Evolutionary conservation across 2,329 filamentous ascomycete species (phyloP).

Genomic region (Colletotrichum cordylinicola): DNA sequence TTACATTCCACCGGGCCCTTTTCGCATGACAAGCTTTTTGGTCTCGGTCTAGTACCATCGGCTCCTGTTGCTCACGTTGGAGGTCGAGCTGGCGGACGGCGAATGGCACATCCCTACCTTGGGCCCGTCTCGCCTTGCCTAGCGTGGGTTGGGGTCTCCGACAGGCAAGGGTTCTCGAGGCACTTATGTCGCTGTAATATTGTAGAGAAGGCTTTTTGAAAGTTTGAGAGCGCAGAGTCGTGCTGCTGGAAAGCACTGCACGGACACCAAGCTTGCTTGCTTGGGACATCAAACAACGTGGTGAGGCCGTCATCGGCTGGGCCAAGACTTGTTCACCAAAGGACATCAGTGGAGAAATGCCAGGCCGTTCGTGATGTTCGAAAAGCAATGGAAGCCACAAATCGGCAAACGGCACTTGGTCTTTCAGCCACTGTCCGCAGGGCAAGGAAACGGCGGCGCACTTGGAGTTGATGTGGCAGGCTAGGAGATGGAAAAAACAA

Average conservation of each 20-base stretch:
- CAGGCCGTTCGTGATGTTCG: not conserved
- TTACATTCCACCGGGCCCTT: not conserved
- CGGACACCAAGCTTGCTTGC: not conserved
- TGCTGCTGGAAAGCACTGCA: not conserved
- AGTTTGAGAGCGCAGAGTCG: not conserved
- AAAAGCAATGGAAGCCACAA: not conserved
- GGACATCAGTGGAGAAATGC: not conserved
- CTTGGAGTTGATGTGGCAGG: not conserved
- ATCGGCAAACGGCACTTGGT: not conserved
- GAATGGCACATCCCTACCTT: not conserved
- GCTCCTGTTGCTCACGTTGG: not conserved
- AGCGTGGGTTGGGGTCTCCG: not conserved
- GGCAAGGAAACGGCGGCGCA: not conserved
- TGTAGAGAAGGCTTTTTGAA: not conserved
- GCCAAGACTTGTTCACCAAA: not conserved
- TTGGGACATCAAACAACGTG: not conserved
- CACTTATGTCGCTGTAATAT: not conserved
- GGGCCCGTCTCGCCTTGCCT: not conserved
- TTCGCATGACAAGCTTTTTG: constrained; percentile 3
- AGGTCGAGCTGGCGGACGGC: not conserved
- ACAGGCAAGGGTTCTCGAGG: not conserved
- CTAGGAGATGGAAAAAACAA: not conserved
- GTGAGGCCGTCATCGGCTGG: not conserved
- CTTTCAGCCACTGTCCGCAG: not conserved
- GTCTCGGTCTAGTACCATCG: not conserved